Base-by-base conservation (phyloP, 495 filamentous ascomycete genomes). In the Pyrenula aspistea region DNA sequence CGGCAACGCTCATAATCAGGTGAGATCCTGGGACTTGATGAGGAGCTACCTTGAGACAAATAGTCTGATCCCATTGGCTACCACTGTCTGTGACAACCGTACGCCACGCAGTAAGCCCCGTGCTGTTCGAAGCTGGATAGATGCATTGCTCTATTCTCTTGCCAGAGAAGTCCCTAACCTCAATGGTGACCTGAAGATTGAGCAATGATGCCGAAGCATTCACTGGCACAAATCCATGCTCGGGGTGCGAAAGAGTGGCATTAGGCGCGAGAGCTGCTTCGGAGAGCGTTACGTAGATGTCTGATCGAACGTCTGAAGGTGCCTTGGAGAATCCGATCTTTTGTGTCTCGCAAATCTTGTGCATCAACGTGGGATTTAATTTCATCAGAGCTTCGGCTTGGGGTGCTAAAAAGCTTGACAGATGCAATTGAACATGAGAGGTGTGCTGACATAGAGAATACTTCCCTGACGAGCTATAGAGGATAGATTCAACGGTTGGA, bases 291-390 rank as follows among this genome's bases (percentile, higher is more conserved):
- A 99, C 66, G 65, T 97, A 99, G 52, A 99, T 96, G 65, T 99
- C 93, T 12, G 88, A 95, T 59, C 93, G 73, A 10, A 89, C 78
- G 62, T 87, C 88, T 0, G 86, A 88, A 0, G 93, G 93, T 8
- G 90, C 91, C 20, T 91, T 91, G 1, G 93, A 85, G 69, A 99
- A 99, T n/a, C 90, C 92, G 62, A 96, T 90, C 67, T 92, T 90
- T 59, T 77, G 81, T 3, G 91, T 92, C 61, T 84, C 84, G 58
- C 77, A 77, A 56, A 96, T 80, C 49, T 84, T 82, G 55, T 94
- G 88, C 36, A 97, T 80, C 2, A 94, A 72, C 0, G 93, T 97
- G 10, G 92, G 94, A 12, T 91, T 96, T 51, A 84, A 80, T 58
- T 84, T 84, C 57, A 97, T 83, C 24, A 99, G 78, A 1, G 70